Base-by-base conservation (phyloP, 768 basidiomycete genomes). In the Mycena vulgaris region DNA sequence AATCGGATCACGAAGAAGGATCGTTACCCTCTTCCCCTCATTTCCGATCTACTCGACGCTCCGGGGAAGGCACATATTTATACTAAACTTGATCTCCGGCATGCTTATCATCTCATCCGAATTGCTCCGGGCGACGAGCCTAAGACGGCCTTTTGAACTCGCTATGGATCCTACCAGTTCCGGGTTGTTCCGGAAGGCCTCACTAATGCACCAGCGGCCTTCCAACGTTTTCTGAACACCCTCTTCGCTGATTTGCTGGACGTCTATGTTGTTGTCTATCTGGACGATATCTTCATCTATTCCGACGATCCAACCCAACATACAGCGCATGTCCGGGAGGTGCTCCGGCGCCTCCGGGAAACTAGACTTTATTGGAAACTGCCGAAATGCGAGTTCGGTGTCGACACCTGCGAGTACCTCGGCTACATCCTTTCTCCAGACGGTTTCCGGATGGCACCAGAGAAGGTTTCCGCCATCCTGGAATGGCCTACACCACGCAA, bases 21-120 rank as follows among this genome's bases (percentile, higher is more conserved):
- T 39, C 59, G 68, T 0, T 83, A 81, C 39, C 80, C 80, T 0
- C 72, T 83, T 19, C 81, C 81, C 0, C 75, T 81, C 7, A 70
- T 84, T 45, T 23, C 61, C 23, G 78, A 83, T 35, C 73, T 82
- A 0, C 73, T 82, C 17, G 75, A 82, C 52, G 47, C 45, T 0
- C 66, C 51, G 28, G 73, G 5, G 31, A 59, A 40, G 69, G 68
- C 35, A 27, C 57, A n/a, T 48, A 66, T 72, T 6, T 76, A 75
- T 21, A 66, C 72, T 2, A 62, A 62, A 39, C 52, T 64, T 21
- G 63, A 64, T 33, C 63, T 64, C 21, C 47, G 39, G 39, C 39
- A 39, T 39, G 39, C 39, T 16, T 39, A 39, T 16, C 39, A 39
- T 39, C 39, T 39, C 17, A 8, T 39, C 9, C 14, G 39, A 8